Conservation (phyloP, 345 rosid genomes). For the Eucalyptus decipiens region DNA sequence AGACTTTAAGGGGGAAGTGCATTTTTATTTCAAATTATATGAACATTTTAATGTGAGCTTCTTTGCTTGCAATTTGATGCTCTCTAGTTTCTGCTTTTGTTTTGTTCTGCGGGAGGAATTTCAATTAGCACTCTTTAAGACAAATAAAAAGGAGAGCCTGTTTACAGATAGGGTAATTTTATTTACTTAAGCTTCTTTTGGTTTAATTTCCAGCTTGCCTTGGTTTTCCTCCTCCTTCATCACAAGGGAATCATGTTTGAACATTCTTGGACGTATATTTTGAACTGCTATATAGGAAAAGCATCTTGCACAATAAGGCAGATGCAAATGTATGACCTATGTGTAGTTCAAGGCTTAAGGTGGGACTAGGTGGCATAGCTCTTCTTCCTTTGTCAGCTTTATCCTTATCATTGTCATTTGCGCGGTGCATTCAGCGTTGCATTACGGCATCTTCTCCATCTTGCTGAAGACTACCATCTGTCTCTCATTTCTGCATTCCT, state of each 20-base stretch:
- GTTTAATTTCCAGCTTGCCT: not conserved
- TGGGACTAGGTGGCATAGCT: not conserved
- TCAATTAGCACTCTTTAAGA: constrained; percentile 91
- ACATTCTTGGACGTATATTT: not conserved
- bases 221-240: not conserved
- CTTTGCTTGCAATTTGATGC: not conserved
- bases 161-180: constrained; percentile 78
- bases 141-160: constrained; percentile 95
- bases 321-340: not conserved
- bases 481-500: not conserved
- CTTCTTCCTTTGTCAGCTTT: not conserved
- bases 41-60: not conserved
- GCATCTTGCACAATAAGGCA: not conserved
- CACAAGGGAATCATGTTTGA: not conserved
- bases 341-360: not conserved
- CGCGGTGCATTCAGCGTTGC: not conserved
- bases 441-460: not conserved
- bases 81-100: not conserved
- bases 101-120: constrained; percentile 67
- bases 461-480: not conserved
- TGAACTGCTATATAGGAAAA: not conserved
- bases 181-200: not conserved
- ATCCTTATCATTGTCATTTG: not conserved
- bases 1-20: not conserved
- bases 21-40: not conserved